These are phyloP conservation scores for Carex cristatella DNA, from an alignment of 176 grass and related monocot genomes.

Conservation along the genomic window DNA sequence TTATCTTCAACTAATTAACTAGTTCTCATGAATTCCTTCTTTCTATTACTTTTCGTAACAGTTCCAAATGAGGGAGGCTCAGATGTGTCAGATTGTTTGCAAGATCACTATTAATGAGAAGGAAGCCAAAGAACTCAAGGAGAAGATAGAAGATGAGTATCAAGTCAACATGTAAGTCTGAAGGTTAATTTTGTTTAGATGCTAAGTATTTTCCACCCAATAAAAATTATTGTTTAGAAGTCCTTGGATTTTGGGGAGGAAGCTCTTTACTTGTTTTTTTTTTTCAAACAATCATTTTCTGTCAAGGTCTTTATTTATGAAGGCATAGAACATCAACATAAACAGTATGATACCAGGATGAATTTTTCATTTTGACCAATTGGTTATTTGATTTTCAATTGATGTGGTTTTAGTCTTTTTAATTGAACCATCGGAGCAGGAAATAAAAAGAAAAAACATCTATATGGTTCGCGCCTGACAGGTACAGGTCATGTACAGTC, in stretches of 20 bases:
- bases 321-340: not conserved
- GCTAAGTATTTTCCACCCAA: not conserved
- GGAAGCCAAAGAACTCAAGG: slow-evolving; percentile 52
- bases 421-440: not conserved
- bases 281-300: not conserved
- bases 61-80: slow-evolving; percentile 89
- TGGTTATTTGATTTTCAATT: not conserved
- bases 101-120: slow-evolving; percentile 37
- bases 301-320: not conserved
- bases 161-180: slow-evolving; percentile 72
- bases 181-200: not conserved
- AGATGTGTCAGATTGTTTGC: slow-evolving; percentile 81
- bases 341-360: not conserved
- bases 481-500: not conserved
- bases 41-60: slow-evolving; percentile 17
- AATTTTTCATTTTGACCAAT: not conserved
- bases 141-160: slow-evolving; percentile 85
- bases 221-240: not conserved
- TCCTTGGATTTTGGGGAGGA: not conserved
- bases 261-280: not conserved
- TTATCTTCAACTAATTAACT: not conserved
- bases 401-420: not conserved
- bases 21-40: not conserved
- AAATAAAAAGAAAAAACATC: not conserved
- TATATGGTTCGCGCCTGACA: not conserved